A percentile compares a stretch with the other conserved stretches of the same genome.
Evolutionary conservation across 2,329 filamentous ascomycete genomes (phyloP).

Genomic region (Akanthomyces muscarius): DNA sequence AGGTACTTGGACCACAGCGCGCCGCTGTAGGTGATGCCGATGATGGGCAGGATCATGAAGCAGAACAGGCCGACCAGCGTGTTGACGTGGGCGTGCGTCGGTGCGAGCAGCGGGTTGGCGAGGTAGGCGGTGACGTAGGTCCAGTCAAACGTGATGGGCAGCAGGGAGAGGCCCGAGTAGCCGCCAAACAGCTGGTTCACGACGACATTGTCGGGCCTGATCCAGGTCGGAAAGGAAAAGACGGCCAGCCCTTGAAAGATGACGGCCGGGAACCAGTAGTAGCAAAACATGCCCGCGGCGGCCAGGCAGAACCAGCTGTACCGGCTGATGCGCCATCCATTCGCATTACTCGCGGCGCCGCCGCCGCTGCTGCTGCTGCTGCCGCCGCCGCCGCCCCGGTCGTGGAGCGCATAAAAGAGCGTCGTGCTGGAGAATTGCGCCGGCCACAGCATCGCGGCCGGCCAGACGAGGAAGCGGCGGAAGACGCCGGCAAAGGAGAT

Average conservation of each 20-base stretch:
- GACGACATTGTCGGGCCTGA: slow-evolving; percentile 48
- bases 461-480: slow-evolving; percentile 54
- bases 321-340: slow-evolving; percentile 43
- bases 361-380: slow-evolving; percentile 32
- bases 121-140: slow-evolving; percentile 39
- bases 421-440: slow-evolving; percentile 44
- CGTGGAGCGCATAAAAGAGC: slow-evolving; percentile 43
- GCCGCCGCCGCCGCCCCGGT: slow-evolving; percentile 37
- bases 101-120: slow-evolving; percentile 37
- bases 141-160: slow-evolving; percentile 52
- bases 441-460: slow-evolving; percentile 61
- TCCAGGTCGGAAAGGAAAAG: slow-evolving; percentile 54
- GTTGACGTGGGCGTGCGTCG: slow-evolving; percentile 43
- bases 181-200: slow-evolving; percentile 55
- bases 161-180: slow-evolving; percentile 48
- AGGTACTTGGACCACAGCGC: slow-evolving; percentile 48
- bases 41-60: slow-evolving; percentile 41
- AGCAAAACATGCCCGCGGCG: slow-evolving; percentile 39
- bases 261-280: slow-evolving; percentile 52
- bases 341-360: slow-evolving; percentile 26
- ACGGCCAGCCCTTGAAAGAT: slow-evolving; percentile 47
- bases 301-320: slow-evolving; percentile 45
- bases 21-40: slow-evolving; percentile 44
- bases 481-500: slow-evolving; percentile 57
- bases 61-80: slow-evolving; percentile 41